Percentiles rank a stretch among this genome's conserved stretches.
Conservation (phyloP, 148 eudicot genomes). For the Nepenthes gracilis region DNA sequence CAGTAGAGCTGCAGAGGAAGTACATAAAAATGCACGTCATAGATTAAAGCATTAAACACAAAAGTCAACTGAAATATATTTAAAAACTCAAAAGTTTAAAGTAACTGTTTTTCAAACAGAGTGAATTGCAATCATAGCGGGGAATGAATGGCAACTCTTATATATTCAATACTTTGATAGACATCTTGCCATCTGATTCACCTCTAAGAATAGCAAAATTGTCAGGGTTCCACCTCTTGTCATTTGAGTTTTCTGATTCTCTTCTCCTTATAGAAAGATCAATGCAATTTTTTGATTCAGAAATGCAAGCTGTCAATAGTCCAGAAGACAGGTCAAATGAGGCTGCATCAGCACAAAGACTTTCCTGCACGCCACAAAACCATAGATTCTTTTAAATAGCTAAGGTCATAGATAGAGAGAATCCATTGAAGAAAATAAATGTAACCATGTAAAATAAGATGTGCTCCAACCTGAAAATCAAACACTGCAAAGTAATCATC, state of each 20-base stretch:
- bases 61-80: too few species aligned
- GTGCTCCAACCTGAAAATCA: too few species aligned
- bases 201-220: conserved; percentile 97
- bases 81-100: too few species aligned
- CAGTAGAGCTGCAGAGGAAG: conserved; percentile 61
- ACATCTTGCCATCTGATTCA: conserved; percentile 8
- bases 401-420: neutral
- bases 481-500: too few species aligned
- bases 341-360: conserved; percentile 94
- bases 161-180: too few species aligned
- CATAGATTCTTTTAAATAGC: neutral
- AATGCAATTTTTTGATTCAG: conserved; percentile 80
- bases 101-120: too few species aligned
- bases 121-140: too few species aligned
- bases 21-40: neutral
- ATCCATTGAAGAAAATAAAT: too few species aligned
- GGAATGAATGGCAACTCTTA: too few species aligned
- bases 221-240: conserved; percentile 70
- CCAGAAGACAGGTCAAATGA: conserved; percentile 85
- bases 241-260: conserved; percentile 47
- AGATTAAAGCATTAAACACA: too few species aligned
- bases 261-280: conserved; percentile 76
- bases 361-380: conserved; percentile 44
- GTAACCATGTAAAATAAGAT: too few species aligned
- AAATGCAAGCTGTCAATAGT: conserved; percentile 71